Evolutionary conservation across 2,329 filamentous ascomycete genomes (phyloP).

Genomic region (Pseudocercospora macadamiae): DNA sequence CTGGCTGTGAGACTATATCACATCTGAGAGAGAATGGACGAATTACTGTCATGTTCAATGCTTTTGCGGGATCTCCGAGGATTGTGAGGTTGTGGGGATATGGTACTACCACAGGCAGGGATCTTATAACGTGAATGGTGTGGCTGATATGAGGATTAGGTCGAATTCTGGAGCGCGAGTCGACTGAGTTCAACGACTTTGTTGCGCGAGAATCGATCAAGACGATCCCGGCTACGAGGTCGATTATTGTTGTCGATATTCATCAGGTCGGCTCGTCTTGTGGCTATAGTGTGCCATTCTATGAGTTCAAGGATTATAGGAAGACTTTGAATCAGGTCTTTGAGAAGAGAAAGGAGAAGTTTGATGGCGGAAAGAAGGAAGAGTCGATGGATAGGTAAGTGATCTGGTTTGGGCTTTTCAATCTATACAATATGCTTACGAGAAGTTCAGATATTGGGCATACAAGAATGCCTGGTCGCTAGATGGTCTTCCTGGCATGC

Average conservation of each 20-base stretch:
- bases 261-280: constrained; percentile 49
- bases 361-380: constrained; percentile 39
- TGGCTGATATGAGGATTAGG: constrained; percentile 26
- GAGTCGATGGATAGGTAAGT: constrained; percentile 46
- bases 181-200: constrained; percentile 38
- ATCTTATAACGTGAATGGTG: constrained; percentile 5
- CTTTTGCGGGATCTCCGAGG: constrained; percentile 46
- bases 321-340: constrained; percentile 47
- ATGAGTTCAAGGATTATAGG: constrained; percentile 47
- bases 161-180: constrained; percentile 45
- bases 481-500: constrained; percentile 50
- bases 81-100: constrained; percentile 50
- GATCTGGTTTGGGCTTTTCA: not conserved
- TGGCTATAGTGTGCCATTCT: constrained; percentile 49
- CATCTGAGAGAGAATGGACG: constrained; percentile 51
- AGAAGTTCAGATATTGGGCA: constrained; percentile 45
- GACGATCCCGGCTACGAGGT: constrained; percentile 42
- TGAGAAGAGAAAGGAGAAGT: constrained; percentile 43
- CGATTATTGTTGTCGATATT: constrained; percentile 47
- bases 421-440: constrained; percentile 8
- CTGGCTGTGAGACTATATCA: constrained; percentile 48
- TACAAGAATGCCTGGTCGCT: constrained; percentile 48
- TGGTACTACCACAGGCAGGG: too few relatives aligned
- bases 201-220: constrained; percentile 40
- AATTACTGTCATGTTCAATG: constrained; percentile 48